A percentile compares a stretch with the other conserved stretches of the same genome.
Conservation (phyloP, 768 basidiomycete species). For the Plicaturopsis crispa region DNA sequence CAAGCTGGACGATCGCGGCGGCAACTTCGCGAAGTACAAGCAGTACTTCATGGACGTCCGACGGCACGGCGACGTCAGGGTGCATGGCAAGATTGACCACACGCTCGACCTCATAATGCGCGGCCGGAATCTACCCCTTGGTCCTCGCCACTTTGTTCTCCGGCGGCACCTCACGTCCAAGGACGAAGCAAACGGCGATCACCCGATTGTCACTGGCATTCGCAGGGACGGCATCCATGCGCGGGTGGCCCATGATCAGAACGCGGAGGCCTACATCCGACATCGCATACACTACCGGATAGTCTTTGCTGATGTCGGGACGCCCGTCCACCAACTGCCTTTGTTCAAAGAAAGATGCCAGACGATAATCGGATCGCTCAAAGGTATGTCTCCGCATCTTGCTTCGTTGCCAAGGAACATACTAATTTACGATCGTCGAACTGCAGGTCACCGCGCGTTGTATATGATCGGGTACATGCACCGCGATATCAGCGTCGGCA, state of each 20-base stretch:
- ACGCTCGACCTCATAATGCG: neutral
- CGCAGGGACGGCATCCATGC: neutral
- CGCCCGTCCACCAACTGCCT: neutral
- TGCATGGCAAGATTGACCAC: neutral
- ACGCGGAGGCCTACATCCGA: neutral
- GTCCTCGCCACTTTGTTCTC: neutral
- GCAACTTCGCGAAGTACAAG: neutral
- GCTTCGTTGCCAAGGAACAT: neutral
- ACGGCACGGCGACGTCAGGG: neutral
- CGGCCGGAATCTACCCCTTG: no score
- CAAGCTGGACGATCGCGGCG: neutral
- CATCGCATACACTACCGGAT: neutral
- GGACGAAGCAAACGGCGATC: neutral
- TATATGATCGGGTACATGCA: conserved; percentile 7
- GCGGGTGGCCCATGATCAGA: neutral
- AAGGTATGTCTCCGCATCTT: conserved; percentile 2
- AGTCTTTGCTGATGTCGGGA: neutral
- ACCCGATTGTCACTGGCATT: neutral
- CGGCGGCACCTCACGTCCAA: neutral
- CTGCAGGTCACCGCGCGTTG: conserved; percentile 6
- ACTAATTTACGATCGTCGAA: neutral
- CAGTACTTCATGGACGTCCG: neutral
- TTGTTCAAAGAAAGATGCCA: neutral
- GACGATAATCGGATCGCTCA: neutral
- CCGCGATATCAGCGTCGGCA: conserved; percentile 12